Evolutionary conservation across 768 basidiomycete genomes (phyloP).

Genomic region (Psilocybe cyanescens): DNA sequence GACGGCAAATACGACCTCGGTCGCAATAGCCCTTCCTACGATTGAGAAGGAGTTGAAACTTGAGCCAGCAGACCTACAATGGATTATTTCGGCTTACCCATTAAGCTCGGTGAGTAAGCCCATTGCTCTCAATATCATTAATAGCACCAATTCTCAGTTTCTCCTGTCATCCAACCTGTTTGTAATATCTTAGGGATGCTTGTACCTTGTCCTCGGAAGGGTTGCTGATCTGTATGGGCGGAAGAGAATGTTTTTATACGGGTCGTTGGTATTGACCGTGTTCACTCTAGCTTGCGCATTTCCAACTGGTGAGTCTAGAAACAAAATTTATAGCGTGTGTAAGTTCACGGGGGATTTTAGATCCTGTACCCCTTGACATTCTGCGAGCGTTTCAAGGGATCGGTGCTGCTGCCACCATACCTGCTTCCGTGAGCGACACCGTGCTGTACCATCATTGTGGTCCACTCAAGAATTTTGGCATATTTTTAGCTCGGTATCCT

Average conservation of each 20-base stretch:
- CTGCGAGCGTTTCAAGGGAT: slow-evolving; percentile 81
- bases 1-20: slow-evolving; percentile 48
- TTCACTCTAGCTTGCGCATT: slow-evolving; percentile 73
- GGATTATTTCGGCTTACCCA: slow-evolving; percentile 69
- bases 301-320: slow-evolving; percentile 43
- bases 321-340: background rate
- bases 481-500: slow-evolving; percentile 72
- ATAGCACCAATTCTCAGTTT: background rate
- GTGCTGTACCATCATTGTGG: background rate
- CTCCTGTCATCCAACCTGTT: background rate
- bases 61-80: slow-evolving; percentile 57
- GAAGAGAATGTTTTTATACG: slow-evolving; percentile 66
- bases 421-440: slow-evolving; percentile 57
- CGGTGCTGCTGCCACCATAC: slow-evolving; percentile 78
- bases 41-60: slow-evolving; percentile 54
- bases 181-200: slow-evolving; percentile 58
- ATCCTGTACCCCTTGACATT: slow-evolving; percentile 63
- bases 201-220: slow-evolving; percentile 78
- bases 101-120: slow-evolving; percentile 33
- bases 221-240: slow-evolving; percentile 82
- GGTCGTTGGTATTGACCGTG: slow-evolving; percentile 53
- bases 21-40: slow-evolving; percentile 54
- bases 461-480: background rate
- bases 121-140: background rate
- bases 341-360: slow-evolving; percentile 29